These are phyloP conservation scores for Cucumis variabilis DNA, from an alignment of 331 rosid species.

Conservation along the genomic window DNA sequence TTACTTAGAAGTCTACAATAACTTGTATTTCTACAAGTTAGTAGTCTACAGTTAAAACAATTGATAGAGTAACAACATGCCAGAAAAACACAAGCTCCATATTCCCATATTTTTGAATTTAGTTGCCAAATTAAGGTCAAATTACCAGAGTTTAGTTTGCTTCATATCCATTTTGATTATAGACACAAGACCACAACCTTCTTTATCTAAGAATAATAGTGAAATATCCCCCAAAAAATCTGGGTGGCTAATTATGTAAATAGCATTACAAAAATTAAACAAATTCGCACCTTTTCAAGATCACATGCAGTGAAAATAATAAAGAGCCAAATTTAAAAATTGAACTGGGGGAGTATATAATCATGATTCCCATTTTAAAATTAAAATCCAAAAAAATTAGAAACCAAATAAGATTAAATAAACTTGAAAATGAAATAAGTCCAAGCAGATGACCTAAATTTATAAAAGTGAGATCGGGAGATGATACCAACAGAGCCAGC, in stretches of 20 bases:
- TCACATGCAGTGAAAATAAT: background rate
- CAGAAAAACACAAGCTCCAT: background rate
- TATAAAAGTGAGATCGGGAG: background rate
- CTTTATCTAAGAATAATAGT: background rate
- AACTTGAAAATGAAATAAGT: background rate
- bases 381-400: background rate
- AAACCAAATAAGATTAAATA: background rate
- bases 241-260: background rate
- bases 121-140: background rate
- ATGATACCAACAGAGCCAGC: constrained; percentile 84
- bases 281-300: background rate
- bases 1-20: too few species aligned
- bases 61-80: background rate
- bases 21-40: too few species aligned
- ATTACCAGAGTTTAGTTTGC: background rate
- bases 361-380: constrained; percentile 5
- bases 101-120: background rate
- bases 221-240: background rate
- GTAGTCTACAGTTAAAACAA: background rate
- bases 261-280: background rate
- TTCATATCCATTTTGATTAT: background rate
- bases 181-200: background rate
- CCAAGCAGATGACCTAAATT: constrained; percentile 36
- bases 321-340: background rate
- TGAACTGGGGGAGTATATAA: background rate